Conservation (phyloP, 352 stramenopile genomes). For the Phytophthora kernoviae region DNA sequence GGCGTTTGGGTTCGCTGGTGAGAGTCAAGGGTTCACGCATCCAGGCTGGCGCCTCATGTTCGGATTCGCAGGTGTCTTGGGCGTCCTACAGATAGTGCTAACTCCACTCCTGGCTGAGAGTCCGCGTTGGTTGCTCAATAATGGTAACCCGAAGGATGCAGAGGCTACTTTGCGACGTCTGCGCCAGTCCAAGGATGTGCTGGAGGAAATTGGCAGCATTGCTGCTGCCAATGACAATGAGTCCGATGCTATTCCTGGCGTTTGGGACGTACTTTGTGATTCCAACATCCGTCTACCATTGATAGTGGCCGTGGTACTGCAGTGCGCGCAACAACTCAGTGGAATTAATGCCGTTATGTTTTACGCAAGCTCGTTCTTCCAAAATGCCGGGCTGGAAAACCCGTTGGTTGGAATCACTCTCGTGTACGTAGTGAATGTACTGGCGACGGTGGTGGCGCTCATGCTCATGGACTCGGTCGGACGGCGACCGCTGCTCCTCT, state of each 20-base stretch:
- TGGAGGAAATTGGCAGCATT: conserved; percentile 76
- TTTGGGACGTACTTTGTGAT: conserved; percentile 60
- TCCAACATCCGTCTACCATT: conserved; percentile 56
- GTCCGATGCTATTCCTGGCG: conserved; percentile 47
- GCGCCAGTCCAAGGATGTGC: conserved; percentile 60
- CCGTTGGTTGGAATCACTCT: conserved; percentile 63
- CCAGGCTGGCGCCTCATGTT: conserved; percentile 74
- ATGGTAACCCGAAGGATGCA: conserved; percentile 60
- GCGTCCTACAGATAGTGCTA: conserved; percentile 53
- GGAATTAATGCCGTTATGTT: conserved; percentile 86
- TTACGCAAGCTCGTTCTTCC: conserved; percentile 77
- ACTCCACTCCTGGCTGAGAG: conserved; percentile 62
- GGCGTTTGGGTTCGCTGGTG: conserved; percentile 60
- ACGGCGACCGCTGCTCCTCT: conserved; percentile 64
- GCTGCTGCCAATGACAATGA: conserved; percentile 64
- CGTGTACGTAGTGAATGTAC: conserved; percentile 70
- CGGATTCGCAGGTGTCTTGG: conserved; percentile 63
- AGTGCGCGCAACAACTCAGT: conserved; percentile 71
- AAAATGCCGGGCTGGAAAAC: conserved; percentile 63
- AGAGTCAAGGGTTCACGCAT: conserved; percentile 45
- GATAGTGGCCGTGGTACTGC: conserved; percentile 65
- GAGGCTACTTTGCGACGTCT: conserved; percentile 52
- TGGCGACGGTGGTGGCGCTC: conserved; percentile 70
- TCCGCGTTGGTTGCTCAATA: conserved; percentile 70
- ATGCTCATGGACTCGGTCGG: conserved; percentile 77